These are phyloP conservation scores for Xerocomus potaroensis DNA, from an alignment of 768 basidiomycete genomes.

Conservation along the genomic window DNA sequence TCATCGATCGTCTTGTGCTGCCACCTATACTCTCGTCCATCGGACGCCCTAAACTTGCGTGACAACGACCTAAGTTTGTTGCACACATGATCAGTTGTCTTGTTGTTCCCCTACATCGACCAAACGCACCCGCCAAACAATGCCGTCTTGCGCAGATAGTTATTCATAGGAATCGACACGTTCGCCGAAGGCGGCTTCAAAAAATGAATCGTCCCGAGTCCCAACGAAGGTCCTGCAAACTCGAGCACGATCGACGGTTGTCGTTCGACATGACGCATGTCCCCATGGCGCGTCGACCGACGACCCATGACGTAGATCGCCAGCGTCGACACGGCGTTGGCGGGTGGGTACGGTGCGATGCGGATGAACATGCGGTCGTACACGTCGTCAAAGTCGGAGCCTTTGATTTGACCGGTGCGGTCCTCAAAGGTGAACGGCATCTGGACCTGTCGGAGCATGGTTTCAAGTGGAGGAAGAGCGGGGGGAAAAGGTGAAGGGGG, in stretches of 20 bases:
- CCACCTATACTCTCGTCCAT: slow-evolving; percentile 73
- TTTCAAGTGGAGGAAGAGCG: no score
- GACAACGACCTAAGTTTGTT: slow-evolving; percentile 49
- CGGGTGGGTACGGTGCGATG: slow-evolving; percentile 46
- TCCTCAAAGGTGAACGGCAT: slow-evolving; percentile 65
- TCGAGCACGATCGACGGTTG: slow-evolving; percentile 56
- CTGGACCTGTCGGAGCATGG: slow-evolving; percentile 21
- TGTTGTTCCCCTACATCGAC: no score
- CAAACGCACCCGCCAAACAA: slow-evolving; percentile 56
- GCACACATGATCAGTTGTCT: no score
- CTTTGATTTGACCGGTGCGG: slow-evolving; percentile 51
- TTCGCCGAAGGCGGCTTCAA: slow-evolving; percentile 35
- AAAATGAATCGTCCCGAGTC: slow-evolving; percentile 59
- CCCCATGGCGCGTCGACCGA: slow-evolving; percentile 57
- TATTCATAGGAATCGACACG: slow-evolving; percentile 53
- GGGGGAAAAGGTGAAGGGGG: slow-evolving; percentile 5
- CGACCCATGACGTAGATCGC: slow-evolving; percentile 65
- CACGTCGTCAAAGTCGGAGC: slow-evolving; percentile 71
- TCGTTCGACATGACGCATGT: slow-evolving; percentile 47
- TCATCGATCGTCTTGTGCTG: slow-evolving; percentile 47
- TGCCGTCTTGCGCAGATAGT: slow-evolving; percentile 59
- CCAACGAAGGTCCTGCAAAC: slow-evolving; percentile 48
- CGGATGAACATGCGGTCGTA: slow-evolving; percentile 74
- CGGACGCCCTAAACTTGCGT: slow-evolving; percentile 63
- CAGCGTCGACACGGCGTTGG: slow-evolving; percentile 32